Base-by-base conservation (phyloP, 208 protist genomes). In the Crithidia bombi region DNA sequence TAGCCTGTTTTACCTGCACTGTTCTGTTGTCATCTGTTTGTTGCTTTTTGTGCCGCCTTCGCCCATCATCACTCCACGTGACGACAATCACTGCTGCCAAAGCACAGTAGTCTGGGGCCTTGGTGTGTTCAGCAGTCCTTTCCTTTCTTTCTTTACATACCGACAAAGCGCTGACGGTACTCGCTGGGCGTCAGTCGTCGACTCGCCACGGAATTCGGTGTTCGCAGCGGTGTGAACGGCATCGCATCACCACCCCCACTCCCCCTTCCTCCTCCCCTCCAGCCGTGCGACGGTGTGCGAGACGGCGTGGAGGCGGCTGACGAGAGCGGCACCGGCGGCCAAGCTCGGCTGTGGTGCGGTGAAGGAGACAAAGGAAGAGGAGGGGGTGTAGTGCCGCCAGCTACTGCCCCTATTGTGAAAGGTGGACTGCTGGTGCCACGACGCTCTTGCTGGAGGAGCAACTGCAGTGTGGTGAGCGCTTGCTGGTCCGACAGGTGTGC, bases 381-480 rank as follows among this genome's bases (percentile, higher is more conserved):
- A 38, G 50, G 38, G 23, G 25, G 47, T 17, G 15, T 7, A 14
- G 17, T 30, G 19, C 5, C 14, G 14, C 7, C 17, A 19, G 12
- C 49, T 28, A n/a, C n/a, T n/a, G n/a, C n/a, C n/a, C n/a, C n/a
- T n/a, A n/a, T n/a, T n/a, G n/a, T n/a, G n/a, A 30, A 38, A 32
- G 30, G 41, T 17, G 44, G 44, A 30, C 59, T 65, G n/a, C 0
- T n/a, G n/a, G 3, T 19, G n/a, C 9, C 32, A 46, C 83, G 25
- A 14, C 86, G 80, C 1, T 83, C 73, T 33, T 87, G 80, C 26
- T 67, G 69, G 3, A 84, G 63, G 4, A 85, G 36, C 9, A 61
- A 26, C 65, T 82, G 70, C 35, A 88, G 38, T 15, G 69, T 69
- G 2, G 28, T 36, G 6, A 89, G 54, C 3, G 74, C 74, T 26